phyloP scores from a whole-genome alignment of 768 basidiomycete genomes.

The Suillus brevipes region DNA sequence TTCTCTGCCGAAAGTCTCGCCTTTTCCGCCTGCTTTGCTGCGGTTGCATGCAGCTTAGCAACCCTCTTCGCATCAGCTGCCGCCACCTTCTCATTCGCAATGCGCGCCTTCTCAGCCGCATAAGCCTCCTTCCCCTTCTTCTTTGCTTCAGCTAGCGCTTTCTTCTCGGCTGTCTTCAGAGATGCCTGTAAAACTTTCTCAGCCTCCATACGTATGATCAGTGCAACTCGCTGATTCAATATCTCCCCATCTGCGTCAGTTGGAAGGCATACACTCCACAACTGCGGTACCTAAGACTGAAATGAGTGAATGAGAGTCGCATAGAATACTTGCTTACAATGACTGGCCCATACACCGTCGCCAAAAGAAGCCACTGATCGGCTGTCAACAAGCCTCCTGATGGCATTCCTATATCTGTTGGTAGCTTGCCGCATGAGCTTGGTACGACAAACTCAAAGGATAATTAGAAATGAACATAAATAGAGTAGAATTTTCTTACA shows the following conservation, averaged over 20 bases:
- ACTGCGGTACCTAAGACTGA: slow-evolving; percentile 25
- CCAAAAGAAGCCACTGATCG: slow-evolving; percentile 35
- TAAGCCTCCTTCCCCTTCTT: slow-evolving; percentile 4
- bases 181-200: slow-evolving; percentile 5
- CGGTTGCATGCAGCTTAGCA: slow-evolving; percentile 1
- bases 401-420: slow-evolving; percentile 30
- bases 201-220: background rate
- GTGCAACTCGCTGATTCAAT: background rate
- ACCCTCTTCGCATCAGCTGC: background rate
- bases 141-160: slow-evolving; percentile 2
- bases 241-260: background rate
- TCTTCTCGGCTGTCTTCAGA: background rate
- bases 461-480: background rate
- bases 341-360: slow-evolving; percentile 30
- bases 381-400: slow-evolving; percentile 36
- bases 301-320: background rate
- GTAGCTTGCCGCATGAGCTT: slow-evolving; percentile 18
- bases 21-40: background rate
- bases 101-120: slow-evolving; percentile 5
- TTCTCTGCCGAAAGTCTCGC: background rate
- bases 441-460: slow-evolving; percentile 7
- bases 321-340: slow-evolving; percentile 19
- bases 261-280: slow-evolving; percentile 23
- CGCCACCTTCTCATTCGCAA: slow-evolving; percentile 2
- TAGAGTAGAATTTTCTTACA: background rate